Percentiles rank a stretch among this genome's conserved stretches.
phyloP scores from a whole-genome alignment of 2,329 filamentous ascomycete genomes.

The Nigrospora sphaerica region DNA sequence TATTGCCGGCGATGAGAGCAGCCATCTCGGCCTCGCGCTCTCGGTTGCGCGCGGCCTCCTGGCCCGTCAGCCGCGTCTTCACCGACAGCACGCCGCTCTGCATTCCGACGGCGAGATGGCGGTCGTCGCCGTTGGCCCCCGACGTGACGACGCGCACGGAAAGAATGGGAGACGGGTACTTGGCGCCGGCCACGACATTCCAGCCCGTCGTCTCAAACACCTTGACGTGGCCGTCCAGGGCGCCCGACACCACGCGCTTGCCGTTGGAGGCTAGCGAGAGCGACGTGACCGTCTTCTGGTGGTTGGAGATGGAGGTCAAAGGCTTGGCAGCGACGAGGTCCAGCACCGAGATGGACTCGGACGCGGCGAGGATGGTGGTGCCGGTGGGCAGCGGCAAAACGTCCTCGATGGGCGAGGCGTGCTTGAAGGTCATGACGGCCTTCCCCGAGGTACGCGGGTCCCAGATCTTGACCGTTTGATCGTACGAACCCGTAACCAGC shows the following conservation, averaged over 20 bases:
- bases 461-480: slow-evolving; percentile 85
- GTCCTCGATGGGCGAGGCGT: slow-evolving; percentile 79
- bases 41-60: slow-evolving; percentile 68
- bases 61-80: slow-evolving; percentile 77
- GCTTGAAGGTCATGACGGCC: slow-evolving; percentile 87
- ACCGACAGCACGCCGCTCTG: slow-evolving; percentile 87
- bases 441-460: slow-evolving; percentile 68
- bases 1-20: slow-evolving; percentile 67
- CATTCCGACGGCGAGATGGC: slow-evolving; percentile 92
- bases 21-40: slow-evolving; percentile 82
- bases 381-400: slow-evolving; percentile 84
- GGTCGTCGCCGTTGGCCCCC: slow-evolving; percentile 67
- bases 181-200: slow-evolving; percentile 93
- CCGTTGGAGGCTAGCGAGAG: slow-evolving; percentile 76
- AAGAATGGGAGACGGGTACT: slow-evolving; percentile 88
- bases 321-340: slow-evolving; percentile 89
- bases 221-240: slow-evolving; percentile 92
- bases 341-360: slow-evolving; percentile 84
- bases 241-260: slow-evolving; percentile 76
- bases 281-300: slow-evolving; percentile 95
- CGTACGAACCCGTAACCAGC: slow-evolving; percentile 86
- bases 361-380: slow-evolving; percentile 77
- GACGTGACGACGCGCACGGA: slow-evolving; percentile 70
- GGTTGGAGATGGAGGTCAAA: slow-evolving; percentile 79
- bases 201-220: slow-evolving; percentile 89